Base-by-base conservation (phyloP, 2,329 filamentous ascomycete genomes). In the Pseudocercospora crystallina region DNA sequence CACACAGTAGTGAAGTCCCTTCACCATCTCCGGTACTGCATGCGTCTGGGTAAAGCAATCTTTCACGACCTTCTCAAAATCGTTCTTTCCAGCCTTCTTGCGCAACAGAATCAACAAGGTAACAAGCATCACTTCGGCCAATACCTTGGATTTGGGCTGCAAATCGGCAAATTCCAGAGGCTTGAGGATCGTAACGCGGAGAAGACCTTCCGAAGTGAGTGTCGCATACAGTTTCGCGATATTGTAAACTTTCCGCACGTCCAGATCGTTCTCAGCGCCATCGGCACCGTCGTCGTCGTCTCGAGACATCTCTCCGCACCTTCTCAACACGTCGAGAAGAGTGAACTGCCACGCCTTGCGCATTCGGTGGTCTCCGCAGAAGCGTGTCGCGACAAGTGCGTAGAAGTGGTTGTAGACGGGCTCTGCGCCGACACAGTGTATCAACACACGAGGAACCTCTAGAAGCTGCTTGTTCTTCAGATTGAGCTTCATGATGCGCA, bases 401-500 rank as follows among this genome's bases (percentile, higher is more conserved):
- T 99, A 99, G 73, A 95, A 99, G 0, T 88, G 89, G 63, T 99
- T 99, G 71, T 96, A 95, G 0, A 79, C 78, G 49, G 85, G 78
- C 71, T 97, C 94, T 2, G 87, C 86, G 37, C 89, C 89, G 1
- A 86, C 85, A 66, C 91, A 96, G 61, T 94, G 90, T 8, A 96
- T 80, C 26, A 99, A 76, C 13, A 99, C 91, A 45, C 87, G 84
- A 0, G 92, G 86, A 30, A 97, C 87, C 67, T 97, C 92, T 17
- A 85, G 80, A 59, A 94, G 85, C 64, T 96, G 90, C 13, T 89
- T 82, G 60, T 85, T 89, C 72, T 94, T 96, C 40, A 99, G 78
- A 32, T 84, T 84, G 8, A 99, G 81, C 66, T 95, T 95, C 52
- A 85, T 76, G 7, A 96, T 77, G 13, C 90, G 86, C 8, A 85